Conservation (phyloP, 176 grass and related monocot species). For the Oryza rufipogon region DNA sequence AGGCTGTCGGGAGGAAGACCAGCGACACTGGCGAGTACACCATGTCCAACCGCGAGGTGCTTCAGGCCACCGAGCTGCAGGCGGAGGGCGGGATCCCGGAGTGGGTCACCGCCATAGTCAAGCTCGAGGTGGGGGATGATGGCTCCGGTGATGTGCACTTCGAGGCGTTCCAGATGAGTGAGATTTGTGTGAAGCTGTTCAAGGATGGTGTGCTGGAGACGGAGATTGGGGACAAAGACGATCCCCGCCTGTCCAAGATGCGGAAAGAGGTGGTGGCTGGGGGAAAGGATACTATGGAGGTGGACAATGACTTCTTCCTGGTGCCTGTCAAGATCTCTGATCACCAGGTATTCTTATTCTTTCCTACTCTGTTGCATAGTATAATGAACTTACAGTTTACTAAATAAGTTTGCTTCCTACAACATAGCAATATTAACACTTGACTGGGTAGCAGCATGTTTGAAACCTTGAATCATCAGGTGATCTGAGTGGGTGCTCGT, state of each 20-base stretch:
- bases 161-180: conserved; percentile 98
- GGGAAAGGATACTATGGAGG: conserved; percentile 76
- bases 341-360: conserved; percentile 66
- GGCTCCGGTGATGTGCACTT: conserved; percentile 84
- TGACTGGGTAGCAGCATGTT: neutral
- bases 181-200: conserved; percentile 82
- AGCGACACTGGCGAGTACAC: conserved; percentile 85
- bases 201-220: conserved; percentile 81
- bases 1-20: conserved; percentile 83
- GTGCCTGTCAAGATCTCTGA: conserved; percentile 97
- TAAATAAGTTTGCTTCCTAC: neutral
- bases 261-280: conserved; percentile 86
- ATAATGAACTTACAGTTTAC: neutral
- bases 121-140: conserved; percentile 73
- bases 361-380: neutral
- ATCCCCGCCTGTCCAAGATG: conserved; percentile 75
- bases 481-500: neutral
- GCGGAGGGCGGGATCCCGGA: conserved; percentile 65
- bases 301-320: conserved; percentile 95
- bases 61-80: conserved; percentile 76
- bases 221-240: conserved; percentile 61
- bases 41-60: conserved; percentile 79
- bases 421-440: neutral
- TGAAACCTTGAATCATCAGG: neutral
- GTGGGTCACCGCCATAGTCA: conserved; percentile 90